phyloP scores from a whole-genome alignment of 2,329 filamentous ascomycete genomes.

The Fusarium ramigenum region DNA sequence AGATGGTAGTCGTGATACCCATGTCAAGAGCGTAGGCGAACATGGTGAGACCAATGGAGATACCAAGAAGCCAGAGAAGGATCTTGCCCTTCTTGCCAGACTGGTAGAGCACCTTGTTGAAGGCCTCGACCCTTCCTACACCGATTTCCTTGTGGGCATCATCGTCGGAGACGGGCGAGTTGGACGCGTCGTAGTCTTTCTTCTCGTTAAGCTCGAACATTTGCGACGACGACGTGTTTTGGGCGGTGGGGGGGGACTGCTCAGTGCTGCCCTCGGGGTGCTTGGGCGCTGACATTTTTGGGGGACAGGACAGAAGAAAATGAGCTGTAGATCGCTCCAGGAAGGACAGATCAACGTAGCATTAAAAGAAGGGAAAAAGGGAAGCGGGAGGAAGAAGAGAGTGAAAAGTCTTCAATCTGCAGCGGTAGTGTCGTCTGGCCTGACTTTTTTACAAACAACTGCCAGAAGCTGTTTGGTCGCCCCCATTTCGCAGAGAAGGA shows the following conservation, averaged over 20 bases:
- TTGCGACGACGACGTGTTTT: not conserved
- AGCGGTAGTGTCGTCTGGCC: not conserved
- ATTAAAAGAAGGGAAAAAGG: not conserved
- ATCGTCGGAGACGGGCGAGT: slow-evolving; percentile 12
- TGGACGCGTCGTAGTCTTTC: slow-evolving; percentile 17
- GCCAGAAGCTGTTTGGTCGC: not conserved
- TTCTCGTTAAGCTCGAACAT: slow-evolving; percentile 20
- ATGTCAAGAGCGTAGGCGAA: slow-evolving; percentile 52
- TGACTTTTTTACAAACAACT: not conserved
- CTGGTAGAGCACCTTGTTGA: slow-evolving; percentile 53
- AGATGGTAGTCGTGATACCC: slow-evolving; percentile 49
- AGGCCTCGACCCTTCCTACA: slow-evolving; percentile 50
- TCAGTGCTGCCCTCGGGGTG: not conserved
- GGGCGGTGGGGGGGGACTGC: not conserved
- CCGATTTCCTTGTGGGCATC: slow-evolving; percentile 37
- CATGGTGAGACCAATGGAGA: slow-evolving; percentile 51
- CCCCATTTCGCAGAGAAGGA: not conserved
- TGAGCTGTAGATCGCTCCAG: not conserved
- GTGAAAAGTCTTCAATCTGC: not conserved
- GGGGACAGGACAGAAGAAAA: not conserved
- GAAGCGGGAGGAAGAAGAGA: not conserved
- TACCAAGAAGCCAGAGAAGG: slow-evolving; percentile 48
- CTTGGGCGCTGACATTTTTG: slow-evolving; percentile 14
- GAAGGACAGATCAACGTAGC: not conserved
- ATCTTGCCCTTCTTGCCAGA: slow-evolving; percentile 48